Evolutionary conservation across 176 grass and related monocot genomes (phyloP).

Genomic region (Metroxylon sagu): DNA sequence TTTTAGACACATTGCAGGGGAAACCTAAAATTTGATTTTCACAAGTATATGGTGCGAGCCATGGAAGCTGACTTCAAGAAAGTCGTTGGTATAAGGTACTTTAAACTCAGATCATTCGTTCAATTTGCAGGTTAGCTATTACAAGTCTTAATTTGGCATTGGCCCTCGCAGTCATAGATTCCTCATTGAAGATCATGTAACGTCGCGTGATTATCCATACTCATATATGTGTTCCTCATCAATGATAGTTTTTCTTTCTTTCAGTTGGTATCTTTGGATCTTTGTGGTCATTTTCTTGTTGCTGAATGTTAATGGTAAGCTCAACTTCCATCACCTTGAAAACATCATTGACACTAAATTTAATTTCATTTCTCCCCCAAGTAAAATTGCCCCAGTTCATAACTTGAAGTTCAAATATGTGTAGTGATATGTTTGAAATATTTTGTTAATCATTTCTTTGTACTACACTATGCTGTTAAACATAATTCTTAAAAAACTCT

Average conservation of each 20-base stretch:
- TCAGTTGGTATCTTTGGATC: constrained; percentile 88
- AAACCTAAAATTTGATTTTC: constrained; percentile 79
- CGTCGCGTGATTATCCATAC: too few relatives aligned
- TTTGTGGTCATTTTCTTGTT: constrained; percentile 91
- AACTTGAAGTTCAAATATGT: too few relatives aligned
- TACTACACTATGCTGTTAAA: too few relatives aligned
- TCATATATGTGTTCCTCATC: neutral
- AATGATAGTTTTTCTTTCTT: constrained; percentile 3
- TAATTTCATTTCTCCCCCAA: too few relatives aligned
- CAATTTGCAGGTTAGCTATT: constrained; percentile 3
- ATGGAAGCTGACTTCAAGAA: constrained; percentile 91
- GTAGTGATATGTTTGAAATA: too few relatives aligned
- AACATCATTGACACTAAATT: neutral
- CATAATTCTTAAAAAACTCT: too few relatives aligned
- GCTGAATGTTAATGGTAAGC: constrained; percentile 83
- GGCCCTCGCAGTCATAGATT: too few relatives aligned
- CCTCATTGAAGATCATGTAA: too few relatives aligned
- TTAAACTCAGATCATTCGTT: neutral
- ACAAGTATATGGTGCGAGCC: constrained; percentile 75
- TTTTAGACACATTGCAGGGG: constrained; percentile 68
- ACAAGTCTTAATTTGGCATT: too few relatives aligned
- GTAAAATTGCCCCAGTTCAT: too few relatives aligned
- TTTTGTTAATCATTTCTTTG: too few relatives aligned
- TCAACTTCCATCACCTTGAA: neutral
- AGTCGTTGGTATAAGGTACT: constrained; percentile 85